Percentiles rank a stretch among this genome's conserved stretches.
Evolutionary conservation across 2,329 filamentous ascomycete species (phyloP).

Genomic region (Xylaria sp.): DNA sequence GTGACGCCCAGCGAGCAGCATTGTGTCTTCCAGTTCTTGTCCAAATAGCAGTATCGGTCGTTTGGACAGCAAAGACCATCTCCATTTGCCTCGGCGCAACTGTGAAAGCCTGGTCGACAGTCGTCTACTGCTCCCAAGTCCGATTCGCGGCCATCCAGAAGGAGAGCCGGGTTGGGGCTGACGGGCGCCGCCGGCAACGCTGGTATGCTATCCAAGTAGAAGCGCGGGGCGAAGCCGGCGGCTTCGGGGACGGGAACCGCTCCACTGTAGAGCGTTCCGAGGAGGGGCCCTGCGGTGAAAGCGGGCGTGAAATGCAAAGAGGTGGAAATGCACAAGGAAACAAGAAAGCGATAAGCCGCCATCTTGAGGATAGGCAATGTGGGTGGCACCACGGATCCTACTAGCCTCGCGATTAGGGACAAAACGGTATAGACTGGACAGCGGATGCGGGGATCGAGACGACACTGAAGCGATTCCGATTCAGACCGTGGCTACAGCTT

Average conservation of each 20-base stretch:
- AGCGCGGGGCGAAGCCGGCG: conserved; percentile 24
- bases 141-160: neutral
- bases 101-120: conserved; percentile 20
- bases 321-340: conserved; percentile 6
- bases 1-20: conserved; percentile 23
- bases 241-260: conserved; percentile 10
- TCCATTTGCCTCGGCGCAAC: conserved; percentile 21
- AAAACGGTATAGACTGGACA: neutral
- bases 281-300: conserved; percentile 8
- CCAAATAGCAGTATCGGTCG: conserved; percentile 26
- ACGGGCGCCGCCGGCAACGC: conserved; percentile 16
- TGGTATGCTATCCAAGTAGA: conserved; percentile 18
- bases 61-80: conserved; percentile 23
- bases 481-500: neutral
- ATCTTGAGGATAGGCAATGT: conserved; percentile 5
- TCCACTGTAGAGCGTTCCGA: conserved; percentile 15
- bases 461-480: neutral
- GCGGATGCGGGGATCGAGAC: neutral
- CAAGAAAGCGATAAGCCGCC: conserved; percentile 1
- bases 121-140: conserved; percentile 9
- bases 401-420: neutral
- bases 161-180: conserved; percentile 5
- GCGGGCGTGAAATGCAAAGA: neutral
- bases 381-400: conserved; percentile 10
- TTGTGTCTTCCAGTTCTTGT: conserved; percentile 14